A percentile compares a stretch with the other conserved stretches of the same genome.
Evolutionary conservation across 1,284 basidiomycete species (phyloP).

Genomic region (Bondarzewia mesenterica): DNA sequence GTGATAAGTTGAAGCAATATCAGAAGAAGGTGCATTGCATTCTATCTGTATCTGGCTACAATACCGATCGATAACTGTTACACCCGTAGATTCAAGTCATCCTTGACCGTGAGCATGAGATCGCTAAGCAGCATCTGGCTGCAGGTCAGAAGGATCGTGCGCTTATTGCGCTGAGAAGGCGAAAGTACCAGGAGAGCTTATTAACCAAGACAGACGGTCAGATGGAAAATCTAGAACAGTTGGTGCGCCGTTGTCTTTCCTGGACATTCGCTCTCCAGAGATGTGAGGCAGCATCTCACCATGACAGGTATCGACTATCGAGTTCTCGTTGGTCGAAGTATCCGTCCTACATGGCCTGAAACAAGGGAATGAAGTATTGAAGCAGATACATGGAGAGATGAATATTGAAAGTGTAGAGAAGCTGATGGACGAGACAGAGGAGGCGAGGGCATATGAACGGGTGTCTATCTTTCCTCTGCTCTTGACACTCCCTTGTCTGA

Average conservation of each 20-base stretch:
- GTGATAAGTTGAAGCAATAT: conserved; percentile 93
- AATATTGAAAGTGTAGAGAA: conserved; percentile 90
- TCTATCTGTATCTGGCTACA: not conserved
- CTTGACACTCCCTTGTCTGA: not conserved
- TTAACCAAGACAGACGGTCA: conserved; percentile 87
- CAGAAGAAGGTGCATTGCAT: conserved; percentile 72
- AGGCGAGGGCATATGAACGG: conserved; percentile 87
- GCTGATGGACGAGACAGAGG: conserved; percentile 85
- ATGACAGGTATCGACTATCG: conserved; percentile 88
- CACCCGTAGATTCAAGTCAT: conserved; percentile 74
- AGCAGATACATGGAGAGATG: conserved; percentile 92
- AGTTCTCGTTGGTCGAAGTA: conserved; percentile 92
- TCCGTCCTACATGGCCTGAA: conserved; percentile 89
- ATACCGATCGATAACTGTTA: not conserved
- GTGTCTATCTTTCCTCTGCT: conserved; percentile 35
- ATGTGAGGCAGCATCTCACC: no score
- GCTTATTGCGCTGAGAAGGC: conserved; percentile 75
- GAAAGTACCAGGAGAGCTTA: conserved; percentile 91
- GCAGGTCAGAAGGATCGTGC: conserved; percentile 84
- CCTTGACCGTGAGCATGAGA: conserved; percentile 82
- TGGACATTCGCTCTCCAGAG: not conserved
- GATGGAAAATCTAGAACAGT: conserved; percentile 81
- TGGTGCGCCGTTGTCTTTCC: conserved; percentile 44
- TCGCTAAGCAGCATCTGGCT: conserved; percentile 78
- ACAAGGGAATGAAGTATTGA: conserved; percentile 90